Evolutionary conservation across 805 yeast genomes (phyloP), one percentile per base, ranked within the genome.

Genomic region (Pichia insulana): DNA sequence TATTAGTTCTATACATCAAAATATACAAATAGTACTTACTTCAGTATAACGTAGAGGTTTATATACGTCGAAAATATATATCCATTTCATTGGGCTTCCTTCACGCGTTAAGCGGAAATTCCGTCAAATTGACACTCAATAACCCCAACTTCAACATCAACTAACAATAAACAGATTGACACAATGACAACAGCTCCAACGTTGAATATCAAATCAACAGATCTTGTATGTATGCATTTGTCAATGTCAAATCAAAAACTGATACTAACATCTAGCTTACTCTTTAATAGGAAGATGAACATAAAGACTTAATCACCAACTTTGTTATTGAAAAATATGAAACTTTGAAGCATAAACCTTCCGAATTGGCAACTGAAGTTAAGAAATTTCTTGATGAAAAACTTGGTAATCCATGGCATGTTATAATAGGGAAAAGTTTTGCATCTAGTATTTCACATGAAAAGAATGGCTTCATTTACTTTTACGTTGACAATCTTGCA

Each of bases 371-470:
- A 13, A 70, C 78, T 0, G 66, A 62, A 42, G 61, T 83, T 46
- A 84, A 83, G 64, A 79, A 80, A 51, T 68, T 69, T 48, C 59
- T 83, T 59, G 92, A 83, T 56, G 69, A 71, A 37, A 59, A 68
- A 36, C 74, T 69, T 45, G 90, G 89, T 0, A 72, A 78, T 25
- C 75, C 85, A 32, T 84, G 92, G 94, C 90, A 84, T 57, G 85
- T 81, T 2, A 71, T 84, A 39, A 88, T 82, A 41, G 94, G 92
- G 10, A 80, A 76, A 58, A 79, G 78, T 52, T 84, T 83, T 61
- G 90, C 92, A 3, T 74, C 83, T 38, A 82, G 79, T 56, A 87
- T 84, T 16, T 80, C 89, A 11, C 92, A 84, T 55, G 67, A 83
- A 59, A 76, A 76, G 50, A 89, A 88, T 1, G 70, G 68, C 52